A percentile compares a stretch with the other conserved stretches of the same genome.
These are phyloP conservation scores for Pleomassaria siparia DNA, from an alignment of 2,329 filamentous ascomycete genomes.

Conservation along the genomic window DNA sequence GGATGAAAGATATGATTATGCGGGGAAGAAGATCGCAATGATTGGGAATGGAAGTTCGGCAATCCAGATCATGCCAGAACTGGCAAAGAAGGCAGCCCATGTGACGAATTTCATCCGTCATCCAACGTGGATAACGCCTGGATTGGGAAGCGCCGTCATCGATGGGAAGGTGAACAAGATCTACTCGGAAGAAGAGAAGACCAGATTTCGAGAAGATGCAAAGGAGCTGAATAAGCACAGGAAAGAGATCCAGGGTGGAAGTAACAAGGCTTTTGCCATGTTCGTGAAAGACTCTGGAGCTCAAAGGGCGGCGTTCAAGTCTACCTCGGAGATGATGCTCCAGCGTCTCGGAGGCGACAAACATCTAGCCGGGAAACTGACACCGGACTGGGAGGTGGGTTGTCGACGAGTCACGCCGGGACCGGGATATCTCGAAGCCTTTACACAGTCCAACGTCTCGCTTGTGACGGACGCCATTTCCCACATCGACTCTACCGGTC, in stretches of 20 bases:
- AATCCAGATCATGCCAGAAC: conserved; percentile 21
- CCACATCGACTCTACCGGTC: background rate
- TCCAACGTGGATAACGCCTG: conserved; percentile 5
- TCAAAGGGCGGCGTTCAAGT: conserved; percentile 4
- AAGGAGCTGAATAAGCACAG: conserved; percentile 4
- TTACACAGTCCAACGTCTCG: conserved; percentile 31
- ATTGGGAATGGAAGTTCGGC: conserved; percentile 23
- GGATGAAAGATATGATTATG: conserved; percentile 16
- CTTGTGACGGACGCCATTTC: conserved; percentile 18
- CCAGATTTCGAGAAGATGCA: conserved; percentile 1
- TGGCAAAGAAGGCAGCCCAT: conserved; percentile 3
- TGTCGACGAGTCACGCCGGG: conserved; percentile 8
- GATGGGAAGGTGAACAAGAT: conserved; percentile 4
- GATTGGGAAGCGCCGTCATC: conserved; percentile 6
- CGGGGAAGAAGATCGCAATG: conserved; percentile 21
- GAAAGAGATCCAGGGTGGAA: conserved; percentile 7
- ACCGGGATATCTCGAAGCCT: conserved; percentile 9
- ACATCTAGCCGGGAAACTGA: conserved; percentile 7
- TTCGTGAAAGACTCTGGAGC: conserved; percentile 4
- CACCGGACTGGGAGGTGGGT: conserved; percentile 9
- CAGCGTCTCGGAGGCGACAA: conserved; percentile 3
- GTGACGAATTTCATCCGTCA: conserved; percentile 4
- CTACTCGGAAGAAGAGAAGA: conserved; percentile 6
- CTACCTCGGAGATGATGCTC: conserved; percentile 5
- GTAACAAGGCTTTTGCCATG: conserved; percentile 7